Evolutionary conservation across 441 rosid genomes (phyloP).

Genomic region (Manihot esculenta): DNA sequence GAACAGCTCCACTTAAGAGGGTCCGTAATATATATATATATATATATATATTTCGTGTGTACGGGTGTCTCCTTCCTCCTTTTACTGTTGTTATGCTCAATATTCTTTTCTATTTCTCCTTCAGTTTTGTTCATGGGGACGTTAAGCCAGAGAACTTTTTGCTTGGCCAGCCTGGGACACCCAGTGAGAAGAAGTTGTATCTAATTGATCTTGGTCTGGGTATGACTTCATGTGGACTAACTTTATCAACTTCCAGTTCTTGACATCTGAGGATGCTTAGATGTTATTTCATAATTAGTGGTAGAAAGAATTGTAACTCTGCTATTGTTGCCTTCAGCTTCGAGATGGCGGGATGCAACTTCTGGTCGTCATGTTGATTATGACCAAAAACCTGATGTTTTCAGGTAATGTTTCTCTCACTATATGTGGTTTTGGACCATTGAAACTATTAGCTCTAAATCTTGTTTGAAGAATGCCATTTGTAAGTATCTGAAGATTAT

Average conservation of each 20-base stretch:
- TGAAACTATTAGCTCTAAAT: not conserved
- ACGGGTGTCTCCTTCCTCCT: not conserved
- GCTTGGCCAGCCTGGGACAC: constrained; percentile 64
- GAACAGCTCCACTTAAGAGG: constrained; percentile 71
- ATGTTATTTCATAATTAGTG: constrained; percentile 7
- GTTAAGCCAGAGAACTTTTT: constrained; percentile 76
- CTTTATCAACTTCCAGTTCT: not conserved
- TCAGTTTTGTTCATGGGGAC: constrained; percentile 71
- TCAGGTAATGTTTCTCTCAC: constrained; percentile 34
- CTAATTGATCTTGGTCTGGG: constrained; percentile 71
- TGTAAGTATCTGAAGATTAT: not conserved
- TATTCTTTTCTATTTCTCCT: constrained; percentile 5
- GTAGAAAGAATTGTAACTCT: constrained; percentile 15
- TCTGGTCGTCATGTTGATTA: constrained; percentile 59
- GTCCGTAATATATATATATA: constrained; percentile 21
- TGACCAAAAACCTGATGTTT: constrained; percentile 65
- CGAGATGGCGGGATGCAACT: constrained; percentile 52
- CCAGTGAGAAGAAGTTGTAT: constrained; percentile 60
- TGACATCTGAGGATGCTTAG: constrained; percentile 10
- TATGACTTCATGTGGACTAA: constrained; percentile 21
- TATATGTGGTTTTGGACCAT: not conserved
- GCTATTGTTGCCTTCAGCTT: constrained; percentile 38
- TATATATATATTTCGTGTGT: not conserved
- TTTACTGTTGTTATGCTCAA: not conserved
- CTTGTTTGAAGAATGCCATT: not conserved